phyloP scores from a whole-genome alignment of 106 monocot genomes.

The Dendrobium nobile region DNA sequence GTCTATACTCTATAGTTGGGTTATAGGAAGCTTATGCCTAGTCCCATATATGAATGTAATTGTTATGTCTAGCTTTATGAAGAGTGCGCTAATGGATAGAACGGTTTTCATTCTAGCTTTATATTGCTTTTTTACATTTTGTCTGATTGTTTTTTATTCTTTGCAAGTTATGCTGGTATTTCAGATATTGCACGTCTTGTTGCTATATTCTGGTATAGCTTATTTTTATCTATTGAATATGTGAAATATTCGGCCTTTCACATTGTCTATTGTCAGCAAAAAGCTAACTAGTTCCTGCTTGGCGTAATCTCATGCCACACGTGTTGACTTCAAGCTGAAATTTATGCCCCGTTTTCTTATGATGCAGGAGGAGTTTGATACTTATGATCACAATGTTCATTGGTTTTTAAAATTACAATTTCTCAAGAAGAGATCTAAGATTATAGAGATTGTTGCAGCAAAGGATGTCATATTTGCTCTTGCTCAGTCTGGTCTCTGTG shows the following conservation, averaged over 20 bases:
- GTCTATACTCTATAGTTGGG: not conserved
- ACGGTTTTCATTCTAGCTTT: not conserved
- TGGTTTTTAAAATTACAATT: slow-evolving; percentile 64
- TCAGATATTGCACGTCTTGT: not conserved
- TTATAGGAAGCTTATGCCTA: not conserved
- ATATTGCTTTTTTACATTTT: not conserved
- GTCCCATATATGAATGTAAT: not conserved
- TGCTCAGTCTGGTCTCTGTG: slow-evolving; percentile 78
- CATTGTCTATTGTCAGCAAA: not conserved
- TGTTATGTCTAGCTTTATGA: not conserved
- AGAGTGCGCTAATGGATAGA: not conserved
- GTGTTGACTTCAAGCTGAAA: too few species aligned
- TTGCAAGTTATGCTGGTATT: not conserved
- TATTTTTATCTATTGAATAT: not conserved
- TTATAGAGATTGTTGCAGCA: slow-evolving; percentile 87
- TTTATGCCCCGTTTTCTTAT: not conserved
- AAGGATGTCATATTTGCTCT: slow-evolving; percentile 82
- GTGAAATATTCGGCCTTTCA: not conserved
- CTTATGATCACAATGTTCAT: slow-evolving; percentile 73
- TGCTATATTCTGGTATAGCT: not conserved
- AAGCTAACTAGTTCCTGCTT: not conserved
- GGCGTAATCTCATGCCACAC: not conserved
- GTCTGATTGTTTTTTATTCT: not conserved
- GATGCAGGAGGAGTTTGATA: slow-evolving; percentile 87
- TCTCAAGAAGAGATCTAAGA: slow-evolving; percentile 78